phyloP scores from a whole-genome alignment of 805 yeast species.

The Scheffersomyces stipitis region DNA sequence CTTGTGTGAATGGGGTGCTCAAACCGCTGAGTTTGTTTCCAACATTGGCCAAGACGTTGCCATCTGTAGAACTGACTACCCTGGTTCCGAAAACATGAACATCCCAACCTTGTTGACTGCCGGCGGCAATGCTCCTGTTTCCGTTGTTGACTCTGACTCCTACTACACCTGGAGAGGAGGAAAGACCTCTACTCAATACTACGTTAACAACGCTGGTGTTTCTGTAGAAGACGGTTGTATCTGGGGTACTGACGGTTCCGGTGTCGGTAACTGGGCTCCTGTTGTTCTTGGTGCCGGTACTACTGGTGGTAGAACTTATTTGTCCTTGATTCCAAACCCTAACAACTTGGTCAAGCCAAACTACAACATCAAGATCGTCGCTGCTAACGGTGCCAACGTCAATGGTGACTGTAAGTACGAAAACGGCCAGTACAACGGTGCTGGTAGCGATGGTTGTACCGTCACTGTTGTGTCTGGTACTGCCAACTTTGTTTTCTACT shows the following conservation, averaged over 20 bases:
- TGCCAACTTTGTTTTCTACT: slow-evolving; percentile 61
- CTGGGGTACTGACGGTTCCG: slow-evolving; percentile 62
- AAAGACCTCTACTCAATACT: slow-evolving; percentile 69
- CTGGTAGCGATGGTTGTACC: slow-evolving; percentile 76
- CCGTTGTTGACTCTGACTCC: slow-evolving; percentile 59
- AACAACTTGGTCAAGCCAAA: slow-evolving; percentile 52
- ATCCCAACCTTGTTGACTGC: slow-evolving; percentile 65
- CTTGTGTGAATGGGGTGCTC: slow-evolving; percentile 66
- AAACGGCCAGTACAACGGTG: slow-evolving; percentile 48
- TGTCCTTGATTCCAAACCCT: slow-evolving; percentile 77
- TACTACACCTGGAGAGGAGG: slow-evolving; percentile 66
- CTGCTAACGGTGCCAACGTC: slow-evolving; percentile 41
- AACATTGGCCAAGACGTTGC: slow-evolving; percentile 55
- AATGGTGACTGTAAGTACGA: slow-evolving; percentile 44
- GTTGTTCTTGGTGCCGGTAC: slow-evolving; percentile 76
- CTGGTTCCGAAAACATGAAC: slow-evolving; percentile 81
- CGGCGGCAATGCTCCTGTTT: slow-evolving; percentile 50
- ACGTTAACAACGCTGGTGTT: slow-evolving; percentile 77
- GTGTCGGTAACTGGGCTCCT: slow-evolving; percentile 80
- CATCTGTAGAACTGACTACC: slow-evolving; percentile 76
- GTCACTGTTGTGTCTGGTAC: slow-evolving; percentile 61
- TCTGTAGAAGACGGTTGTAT: slow-evolving; percentile 66
- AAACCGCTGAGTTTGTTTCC: slow-evolving; percentile 54
- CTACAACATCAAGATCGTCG: slow-evolving; percentile 42
- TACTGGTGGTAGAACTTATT: slow-evolving; percentile 58